These are phyloP conservation scores for Torulaspora gathmanii DNA, from an alignment of 805 yeast species.

Conservation along the genomic window DNA sequence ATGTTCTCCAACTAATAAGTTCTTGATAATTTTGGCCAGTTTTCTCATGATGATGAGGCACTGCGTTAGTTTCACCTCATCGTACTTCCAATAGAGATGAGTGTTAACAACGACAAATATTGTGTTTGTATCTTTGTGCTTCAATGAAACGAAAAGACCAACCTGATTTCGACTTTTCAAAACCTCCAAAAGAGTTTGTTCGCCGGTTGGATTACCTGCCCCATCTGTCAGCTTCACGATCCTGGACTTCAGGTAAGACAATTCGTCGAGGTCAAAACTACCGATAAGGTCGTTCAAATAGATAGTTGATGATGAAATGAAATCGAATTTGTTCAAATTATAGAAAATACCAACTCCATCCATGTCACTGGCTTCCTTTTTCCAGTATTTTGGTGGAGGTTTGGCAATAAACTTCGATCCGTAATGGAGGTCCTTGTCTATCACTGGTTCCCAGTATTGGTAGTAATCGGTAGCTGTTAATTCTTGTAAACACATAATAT, in stretches of 20 bases:
- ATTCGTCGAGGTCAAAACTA: constrained; percentile 29
- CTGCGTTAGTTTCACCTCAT: constrained; percentile 53
- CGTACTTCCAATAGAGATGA: constrained; percentile 56
- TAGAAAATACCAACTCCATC: constrained; percentile 59
- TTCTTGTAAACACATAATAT: constrained; percentile 59
- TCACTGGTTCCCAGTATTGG: constrained; percentile 38
- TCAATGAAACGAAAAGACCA: constrained; percentile 46
- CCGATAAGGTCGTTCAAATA: constrained; percentile 32
- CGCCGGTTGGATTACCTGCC: constrained; percentile 27
- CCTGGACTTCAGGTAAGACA: constrained; percentile 25
- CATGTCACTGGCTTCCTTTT: constrained; percentile 41
- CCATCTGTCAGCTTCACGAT: constrained; percentile 30
- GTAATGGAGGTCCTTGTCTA: constrained; percentile 37
- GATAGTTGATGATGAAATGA: constrained; percentile 35
- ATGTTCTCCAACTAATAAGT: constrained; percentile 20
- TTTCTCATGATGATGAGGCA: constrained; percentile 42
- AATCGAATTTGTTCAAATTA: constrained; percentile 45
- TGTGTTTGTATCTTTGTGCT: constrained; percentile 41
- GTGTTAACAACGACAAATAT: constrained; percentile 50
- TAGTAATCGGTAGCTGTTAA: constrained; percentile 43
- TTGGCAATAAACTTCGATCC: constrained; percentile 47
- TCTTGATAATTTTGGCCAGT: constrained; percentile 28
- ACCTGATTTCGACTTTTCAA: constrained; percentile 51
- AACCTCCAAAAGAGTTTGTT: constrained; percentile 31
- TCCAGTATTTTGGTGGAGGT: constrained; percentile 52